phyloP scores from a whole-genome alignment of 1,284 basidiomycete genomes.

The Mycena sp. region DNA sequence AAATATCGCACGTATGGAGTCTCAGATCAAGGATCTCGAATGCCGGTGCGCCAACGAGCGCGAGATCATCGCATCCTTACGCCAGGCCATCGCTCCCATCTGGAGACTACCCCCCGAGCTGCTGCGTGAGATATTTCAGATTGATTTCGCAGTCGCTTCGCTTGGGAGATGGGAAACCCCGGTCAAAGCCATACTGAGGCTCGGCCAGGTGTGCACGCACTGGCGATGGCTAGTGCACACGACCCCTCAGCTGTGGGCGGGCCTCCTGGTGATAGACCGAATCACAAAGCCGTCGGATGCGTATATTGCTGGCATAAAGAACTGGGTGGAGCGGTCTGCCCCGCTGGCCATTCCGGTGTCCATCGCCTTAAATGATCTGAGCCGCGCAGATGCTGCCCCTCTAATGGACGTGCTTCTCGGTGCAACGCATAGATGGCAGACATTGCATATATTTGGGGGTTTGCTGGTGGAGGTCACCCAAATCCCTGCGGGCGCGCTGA shows the following conservation, averaged over 20 bases:
- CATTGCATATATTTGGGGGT: too few relatives aligned
- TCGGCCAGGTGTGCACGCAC: slow-evolving; percentile 1
- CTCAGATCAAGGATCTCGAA: slow-evolving; percentile 4
- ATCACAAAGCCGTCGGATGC: not conserved
- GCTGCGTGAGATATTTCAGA: slow-evolving; percentile 3
- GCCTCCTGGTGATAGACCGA: not conserved
- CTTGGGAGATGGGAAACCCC: too few relatives aligned
- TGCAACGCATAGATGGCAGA: slow-evolving; percentile 4
- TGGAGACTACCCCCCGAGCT: slow-evolving; percentile 15
- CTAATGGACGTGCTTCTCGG: not conserved
- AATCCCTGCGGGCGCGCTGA: not conserved
- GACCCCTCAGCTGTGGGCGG: not conserved
- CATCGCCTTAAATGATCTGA: not conserved
- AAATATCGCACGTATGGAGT: slow-evolving; percentile 3
- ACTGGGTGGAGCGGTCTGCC: slow-evolving; percentile 3
- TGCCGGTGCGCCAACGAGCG: slow-evolving; percentile 11
- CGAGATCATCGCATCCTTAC: slow-evolving; percentile 4
- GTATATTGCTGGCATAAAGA: not conserved
- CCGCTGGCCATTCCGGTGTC: slow-evolving; percentile 3
- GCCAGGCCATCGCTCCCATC: slow-evolving; percentile 10
- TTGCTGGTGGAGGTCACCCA: not conserved
- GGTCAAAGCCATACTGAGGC: not conserved
- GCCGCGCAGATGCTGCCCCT: not conserved
- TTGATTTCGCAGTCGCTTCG: not conserved
- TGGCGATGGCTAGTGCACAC: slow-evolving; percentile 1